Evolutionary conservation across 1,284 basidiomycete genomes (phyloP).

Genomic region (Schizophyllum commune): DNA sequence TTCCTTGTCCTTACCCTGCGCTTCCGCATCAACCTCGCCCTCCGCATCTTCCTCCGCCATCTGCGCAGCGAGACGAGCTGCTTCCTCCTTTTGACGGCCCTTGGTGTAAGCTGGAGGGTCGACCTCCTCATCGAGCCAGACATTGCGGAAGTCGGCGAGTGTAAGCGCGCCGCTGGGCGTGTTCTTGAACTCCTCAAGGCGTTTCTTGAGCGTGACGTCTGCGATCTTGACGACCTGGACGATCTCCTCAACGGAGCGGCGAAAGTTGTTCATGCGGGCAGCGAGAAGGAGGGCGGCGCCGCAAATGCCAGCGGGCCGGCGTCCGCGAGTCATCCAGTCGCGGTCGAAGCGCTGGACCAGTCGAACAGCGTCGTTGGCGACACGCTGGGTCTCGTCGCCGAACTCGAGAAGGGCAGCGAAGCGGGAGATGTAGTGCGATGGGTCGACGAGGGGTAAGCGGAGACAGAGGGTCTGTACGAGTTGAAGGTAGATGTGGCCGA

Average conservation of each 20-base stretch:
- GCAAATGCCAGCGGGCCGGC: constrained; percentile 95
- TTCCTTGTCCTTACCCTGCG: constrained; percentile 23
- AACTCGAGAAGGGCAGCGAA: constrained; percentile 97
- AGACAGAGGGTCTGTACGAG: constrained; percentile 87
- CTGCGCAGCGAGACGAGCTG: constrained; percentile 34
- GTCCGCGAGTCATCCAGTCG: constrained; percentile 96
- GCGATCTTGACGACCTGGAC: constrained; percentile 99
- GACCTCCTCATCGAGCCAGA: constrained; percentile 88
- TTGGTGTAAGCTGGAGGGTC: constrained; percentile 86
- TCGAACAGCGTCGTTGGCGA: constrained; percentile 90
- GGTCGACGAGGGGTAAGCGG: constrained; percentile 88
- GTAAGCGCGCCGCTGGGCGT: constrained; percentile 85
- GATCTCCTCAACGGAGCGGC: constrained; percentile 89
- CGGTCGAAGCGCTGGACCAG: constrained; percentile 93
- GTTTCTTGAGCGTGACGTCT: constrained; percentile 87
- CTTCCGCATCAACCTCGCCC: constrained; percentile 20
- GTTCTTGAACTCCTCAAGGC: constrained; percentile 92
- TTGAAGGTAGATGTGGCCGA: constrained; percentile 94
- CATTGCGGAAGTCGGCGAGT: constrained; percentile 85
- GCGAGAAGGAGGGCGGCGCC: constrained; percentile 94
- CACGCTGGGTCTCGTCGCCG: constrained; percentile 86
- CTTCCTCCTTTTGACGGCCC: constrained; percentile 65
- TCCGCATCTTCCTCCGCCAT: constrained; percentile 20
- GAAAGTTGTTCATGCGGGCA: constrained; percentile 97
- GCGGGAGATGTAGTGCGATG: constrained; percentile 94